A percentile compares a stretch with the other conserved stretches of the same genome.
phyloP scores from a whole-genome alignment of 2,329 filamentous ascomycete genomes.

The Ceratocystis colombiana region DNA sequence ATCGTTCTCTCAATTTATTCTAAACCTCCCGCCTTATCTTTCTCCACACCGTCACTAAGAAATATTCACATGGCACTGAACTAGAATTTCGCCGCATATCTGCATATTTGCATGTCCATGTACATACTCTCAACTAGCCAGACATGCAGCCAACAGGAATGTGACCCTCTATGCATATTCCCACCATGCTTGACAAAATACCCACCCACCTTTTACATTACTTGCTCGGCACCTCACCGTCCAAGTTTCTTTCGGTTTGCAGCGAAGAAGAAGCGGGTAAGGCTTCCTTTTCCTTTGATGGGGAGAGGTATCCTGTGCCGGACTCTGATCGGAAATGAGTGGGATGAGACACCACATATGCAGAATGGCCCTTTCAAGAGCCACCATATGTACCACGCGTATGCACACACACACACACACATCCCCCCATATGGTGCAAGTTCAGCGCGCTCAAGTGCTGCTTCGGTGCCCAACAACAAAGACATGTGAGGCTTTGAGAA shows the following conservation, averaged over 20 bases:
- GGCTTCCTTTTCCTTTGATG: background rate
- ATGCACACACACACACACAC: no score
- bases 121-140: background rate
- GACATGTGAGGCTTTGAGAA: background rate
- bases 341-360: background rate
- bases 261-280: background rate
- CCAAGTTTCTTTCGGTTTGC: background rate
- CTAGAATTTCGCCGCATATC: constrained; percentile 9
- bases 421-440: background rate
- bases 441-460: background rate
- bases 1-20: background rate
- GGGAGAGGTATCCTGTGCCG: background rate
- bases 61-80: background rate
- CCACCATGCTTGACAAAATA: background rate
- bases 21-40: background rate
- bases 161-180: constrained; percentile 4
- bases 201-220: background rate
- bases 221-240: background rate
- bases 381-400: background rate
- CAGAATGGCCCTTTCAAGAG: background rate
- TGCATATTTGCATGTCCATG: background rate
- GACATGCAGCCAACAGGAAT: constrained; percentile 3
- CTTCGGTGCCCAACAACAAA: background rate
- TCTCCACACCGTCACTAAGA: background rate
- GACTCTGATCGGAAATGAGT: background rate